phyloP scores from a whole-genome alignment of 306 rosid genomes.

The Bauhinia variegata region DNA sequence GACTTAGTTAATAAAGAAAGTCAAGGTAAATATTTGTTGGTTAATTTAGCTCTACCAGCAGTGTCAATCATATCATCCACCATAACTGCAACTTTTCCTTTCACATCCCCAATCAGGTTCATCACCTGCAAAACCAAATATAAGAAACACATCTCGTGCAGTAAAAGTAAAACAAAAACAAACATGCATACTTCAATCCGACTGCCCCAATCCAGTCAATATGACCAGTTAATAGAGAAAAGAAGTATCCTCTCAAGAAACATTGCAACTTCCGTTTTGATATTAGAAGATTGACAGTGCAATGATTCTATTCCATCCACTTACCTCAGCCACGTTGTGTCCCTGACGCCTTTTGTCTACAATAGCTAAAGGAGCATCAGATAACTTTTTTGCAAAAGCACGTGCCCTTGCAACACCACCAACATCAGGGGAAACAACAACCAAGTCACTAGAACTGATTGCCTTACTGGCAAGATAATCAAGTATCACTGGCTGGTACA shows the following conservation, averaged over 20 bases:
- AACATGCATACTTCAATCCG: neutral
- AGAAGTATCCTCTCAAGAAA: neutral
- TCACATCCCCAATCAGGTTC: slow-evolving; percentile 97
- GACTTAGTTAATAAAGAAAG: slow-evolving; percentile 1
- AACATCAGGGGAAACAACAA: slow-evolving; percentile 98
- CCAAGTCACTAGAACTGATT: slow-evolving; percentile 76
- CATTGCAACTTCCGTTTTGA: no score
- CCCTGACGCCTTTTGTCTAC: slow-evolving; percentile 97
- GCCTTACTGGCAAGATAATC: slow-evolving; percentile 98
- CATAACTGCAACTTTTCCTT: slow-evolving; percentile 98
- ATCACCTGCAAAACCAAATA: slow-evolving; percentile 64
- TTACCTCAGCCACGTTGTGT: slow-evolving; percentile 94
- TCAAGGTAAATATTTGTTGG: neutral
- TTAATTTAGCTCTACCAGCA: slow-evolving; percentile 68
- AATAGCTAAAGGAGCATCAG: slow-evolving; percentile 97
- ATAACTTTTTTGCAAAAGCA: slow-evolving; percentile 91
- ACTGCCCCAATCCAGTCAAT: neutral
- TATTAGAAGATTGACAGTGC: neutral
- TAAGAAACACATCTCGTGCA: neutral
- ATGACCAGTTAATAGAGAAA: neutral
- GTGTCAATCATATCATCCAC: slow-evolving; percentile 99
- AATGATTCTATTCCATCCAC: slow-evolving; percentile 2
- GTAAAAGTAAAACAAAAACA: no score
- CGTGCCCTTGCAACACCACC: slow-evolving; percentile 99
- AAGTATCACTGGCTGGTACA: slow-evolving; percentile 80